Evolutionary conservation across 2,329 filamentous ascomycete genomes (phyloP), one percentile per base, ranked within the genome.

Genomic region (Zelopaecilomyces penicillatus): DNA sequence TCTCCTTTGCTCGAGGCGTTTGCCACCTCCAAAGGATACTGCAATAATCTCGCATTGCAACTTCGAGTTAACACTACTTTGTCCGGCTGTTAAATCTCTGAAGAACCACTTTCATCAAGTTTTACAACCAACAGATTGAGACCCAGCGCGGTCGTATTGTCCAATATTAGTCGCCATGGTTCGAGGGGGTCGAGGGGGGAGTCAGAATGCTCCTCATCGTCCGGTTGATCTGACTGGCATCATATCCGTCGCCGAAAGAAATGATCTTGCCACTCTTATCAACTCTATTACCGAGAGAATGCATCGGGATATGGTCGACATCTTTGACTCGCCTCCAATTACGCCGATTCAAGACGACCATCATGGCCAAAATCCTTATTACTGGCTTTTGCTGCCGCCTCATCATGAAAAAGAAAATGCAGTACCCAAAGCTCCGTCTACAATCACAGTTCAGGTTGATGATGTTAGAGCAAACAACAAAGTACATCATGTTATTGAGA

Each of bases 281-380:
- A 65, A 58, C 28, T 67, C 68, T 38, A 74, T 80, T 49, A 74
- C 72, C 32, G 76, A 80, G 40, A 66, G 66, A 33, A 76, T 82
- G 66, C 68, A 73, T 45, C 69, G 67, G 42, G 69, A 76, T 35
- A 65, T 81, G 46, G 65, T 59, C 49, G 66, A 69, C 42, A 67
- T 69, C 46, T 81, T 82, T 50, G 74, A 78, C 51, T 67, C 65
- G 5, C 64, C 71, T 26, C 61, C 63, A 11, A 55, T 59, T 31
- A 57, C 61, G 6, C 60, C 64, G 19, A 52, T 62, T 33, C 45
- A 56, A 4, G 54, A 49, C 12, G 58, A 62, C 11, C 49, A 60
- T n/a, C 49, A 60, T n/a, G 57, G 29, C 26, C 37, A 55, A 5
- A 53, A 63, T 26, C 19, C 19, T 19, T 55, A 61, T 40, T 57